These are phyloP conservation scores for Chlorencoelia australis DNA, from an alignment of 2,329 filamentous ascomycete species.

Conservation along the genomic window DNA sequence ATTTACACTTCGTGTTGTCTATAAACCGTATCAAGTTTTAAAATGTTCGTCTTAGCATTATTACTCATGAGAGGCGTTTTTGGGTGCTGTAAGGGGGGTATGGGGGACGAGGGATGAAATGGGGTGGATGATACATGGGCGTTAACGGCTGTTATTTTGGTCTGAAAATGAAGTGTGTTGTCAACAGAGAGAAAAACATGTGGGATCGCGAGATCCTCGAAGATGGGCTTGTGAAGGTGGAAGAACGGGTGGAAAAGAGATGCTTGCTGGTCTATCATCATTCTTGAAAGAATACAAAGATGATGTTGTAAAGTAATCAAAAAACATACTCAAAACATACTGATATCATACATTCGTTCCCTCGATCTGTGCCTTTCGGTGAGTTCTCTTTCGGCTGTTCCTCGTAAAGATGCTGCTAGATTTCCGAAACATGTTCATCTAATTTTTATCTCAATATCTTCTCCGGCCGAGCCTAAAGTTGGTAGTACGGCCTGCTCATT, in stretches of 20 bases:
- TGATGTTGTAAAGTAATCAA: conserved; percentile 1
- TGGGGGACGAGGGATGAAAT: background rate
- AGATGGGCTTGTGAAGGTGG: conserved; percentile 2
- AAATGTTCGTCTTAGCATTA: conserved; percentile 1
- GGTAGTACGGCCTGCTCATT: no score
- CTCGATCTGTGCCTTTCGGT: no score
- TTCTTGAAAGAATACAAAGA: conserved; percentile 5
- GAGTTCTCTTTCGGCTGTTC: no score
- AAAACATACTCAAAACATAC: no score
- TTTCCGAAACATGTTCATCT: no score
- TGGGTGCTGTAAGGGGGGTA: conserved; percentile 3
- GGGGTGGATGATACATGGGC: conserved; percentile 12
- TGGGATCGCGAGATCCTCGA: conserved; percentile 11
- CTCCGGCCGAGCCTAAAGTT: no score
- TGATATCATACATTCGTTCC: no score
- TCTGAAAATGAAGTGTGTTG: conserved; percentile 6
- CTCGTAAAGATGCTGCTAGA: no score
- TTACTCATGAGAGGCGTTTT: conserved; percentile 11
- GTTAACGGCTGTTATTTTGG: conserved; percentile 13
- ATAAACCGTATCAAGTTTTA: conserved; percentile 3
- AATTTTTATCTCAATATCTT: no score
- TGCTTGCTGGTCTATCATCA: conserved; percentile 14
- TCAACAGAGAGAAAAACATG: conserved; percentile 5
- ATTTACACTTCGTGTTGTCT: conserved; percentile 7
- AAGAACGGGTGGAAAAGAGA: conserved; percentile 7